These are phyloP conservation scores for Rozella allomycis DNA, from an alignment of 371 early-diverging fungal species.

Conservation along the genomic window DNA sequence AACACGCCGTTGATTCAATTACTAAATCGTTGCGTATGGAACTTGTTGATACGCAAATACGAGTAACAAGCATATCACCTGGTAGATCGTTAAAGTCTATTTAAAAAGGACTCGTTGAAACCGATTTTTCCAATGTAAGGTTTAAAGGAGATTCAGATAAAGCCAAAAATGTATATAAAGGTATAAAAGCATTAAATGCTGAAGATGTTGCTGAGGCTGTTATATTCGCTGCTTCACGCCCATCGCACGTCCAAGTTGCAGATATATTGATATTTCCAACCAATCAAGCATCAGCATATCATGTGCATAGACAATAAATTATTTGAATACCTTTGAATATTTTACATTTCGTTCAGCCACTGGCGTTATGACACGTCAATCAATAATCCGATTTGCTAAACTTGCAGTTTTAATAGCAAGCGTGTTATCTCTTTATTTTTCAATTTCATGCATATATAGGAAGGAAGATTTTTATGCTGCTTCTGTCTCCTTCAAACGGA, in stretches of 20 bases:
- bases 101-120: constrained; percentile 45
- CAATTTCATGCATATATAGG: too few species aligned
- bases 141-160: constrained; percentile 48
- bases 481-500: too few species aligned
- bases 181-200: constrained; percentile 43
- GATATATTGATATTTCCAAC: constrained; percentile 49
- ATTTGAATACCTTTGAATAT: too few species aligned
- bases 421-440: too few species aligned
- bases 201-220: constrained; percentile 48
- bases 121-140: constrained; percentile 70
- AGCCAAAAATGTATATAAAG: constrained; percentile 56
- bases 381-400: too few species aligned
- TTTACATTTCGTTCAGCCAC: too few species aligned
- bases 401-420: too few species aligned
- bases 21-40: constrained; percentile 50
- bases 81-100: constrained; percentile 4
- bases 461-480: too few species aligned
- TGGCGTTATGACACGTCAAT: too few species aligned
- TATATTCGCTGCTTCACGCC: constrained; percentile 58
- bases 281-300: constrained; percentile 27
- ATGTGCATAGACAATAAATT: too few species aligned
- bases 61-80: constrained; percentile 46
- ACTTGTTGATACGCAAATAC: constrained; percentile 48
- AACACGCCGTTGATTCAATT: constrained; percentile 61
- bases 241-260: constrained; percentile 60